Evolutionary conservation across 2,329 filamentous ascomycete genomes (phyloP).

Genomic region (Hymenoscyphus infarciens): DNA sequence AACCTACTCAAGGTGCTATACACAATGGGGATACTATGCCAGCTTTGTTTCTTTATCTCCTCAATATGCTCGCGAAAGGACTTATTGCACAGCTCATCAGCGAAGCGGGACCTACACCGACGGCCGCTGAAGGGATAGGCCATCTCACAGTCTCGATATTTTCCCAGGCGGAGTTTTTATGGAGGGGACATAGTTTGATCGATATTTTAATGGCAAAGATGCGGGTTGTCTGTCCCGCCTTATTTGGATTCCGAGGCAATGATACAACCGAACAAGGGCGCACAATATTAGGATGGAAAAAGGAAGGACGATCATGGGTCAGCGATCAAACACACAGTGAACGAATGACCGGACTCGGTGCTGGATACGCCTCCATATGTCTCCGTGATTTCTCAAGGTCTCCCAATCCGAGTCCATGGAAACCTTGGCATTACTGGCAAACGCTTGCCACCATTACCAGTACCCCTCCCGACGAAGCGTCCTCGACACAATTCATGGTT

Average conservation of each 20-base stretch:
- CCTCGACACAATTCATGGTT: slow-evolving; percentile 70
- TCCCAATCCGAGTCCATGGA: slow-evolving; percentile 66
- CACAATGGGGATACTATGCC: slow-evolving; percentile 55
- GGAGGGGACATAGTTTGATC: slow-evolving; percentile 65
- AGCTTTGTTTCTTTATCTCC: slow-evolving; percentile 66
- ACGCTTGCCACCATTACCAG: slow-evolving; percentile 73
- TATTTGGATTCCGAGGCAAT: slow-evolving; percentile 78
- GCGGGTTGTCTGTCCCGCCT: slow-evolving; percentile 72
- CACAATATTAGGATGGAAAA: slow-evolving; percentile 68
- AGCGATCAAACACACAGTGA: slow-evolving; percentile 72
- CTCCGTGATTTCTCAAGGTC: slow-evolving; percentile 74
- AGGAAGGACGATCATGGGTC: slow-evolving; percentile 47
- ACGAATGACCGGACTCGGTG: slow-evolving; percentile 77
- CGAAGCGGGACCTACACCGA: slow-evolving; percentile 61
- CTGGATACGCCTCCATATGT: slow-evolving; percentile 79
- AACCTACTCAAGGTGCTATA: slow-evolving; percentile 46
- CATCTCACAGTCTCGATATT: slow-evolving; percentile 73
- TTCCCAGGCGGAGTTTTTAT: slow-evolving; percentile 62
- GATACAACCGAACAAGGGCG: slow-evolving; percentile 70
- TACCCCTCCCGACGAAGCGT: slow-evolving; percentile 62
- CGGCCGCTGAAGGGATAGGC: slow-evolving; percentile 74
- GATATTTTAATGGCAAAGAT: slow-evolving; percentile 88
- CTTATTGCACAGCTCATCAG: slow-evolving; percentile 67
- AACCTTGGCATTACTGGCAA: slow-evolving; percentile 78
- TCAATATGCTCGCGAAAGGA: slow-evolving; percentile 73